Percentiles rank a stretch among this genome's conserved stretches.
These are phyloP conservation scores for Tylopilus plumbeoviolaceoides DNA, from an alignment of 768 basidiomycete species.

Conservation along the genomic window DNA sequence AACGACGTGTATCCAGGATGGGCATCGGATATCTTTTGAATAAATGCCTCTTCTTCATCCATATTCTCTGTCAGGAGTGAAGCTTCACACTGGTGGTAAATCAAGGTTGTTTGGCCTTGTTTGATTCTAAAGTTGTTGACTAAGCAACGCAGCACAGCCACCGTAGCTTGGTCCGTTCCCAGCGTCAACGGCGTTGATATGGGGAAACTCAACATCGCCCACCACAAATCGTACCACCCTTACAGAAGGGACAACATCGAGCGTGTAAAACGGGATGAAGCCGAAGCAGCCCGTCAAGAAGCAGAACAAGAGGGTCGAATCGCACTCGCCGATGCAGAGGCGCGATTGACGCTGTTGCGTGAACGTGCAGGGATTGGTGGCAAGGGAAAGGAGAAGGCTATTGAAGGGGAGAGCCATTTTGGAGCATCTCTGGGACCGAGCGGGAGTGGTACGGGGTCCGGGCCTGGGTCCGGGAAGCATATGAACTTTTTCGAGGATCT, in stretches of 20 bases:
- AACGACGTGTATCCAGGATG: slow-evolving; percentile 27
- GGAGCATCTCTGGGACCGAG: not conserved
- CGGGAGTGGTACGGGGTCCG: not conserved
- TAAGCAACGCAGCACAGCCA: slow-evolving; percentile 7
- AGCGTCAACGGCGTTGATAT: not conserved
- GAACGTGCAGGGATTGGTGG: slow-evolving; percentile 49
- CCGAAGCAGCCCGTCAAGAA: slow-evolving; percentile 64
- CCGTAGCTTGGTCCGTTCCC: not conserved
- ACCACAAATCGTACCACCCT: slow-evolving; percentile 89
- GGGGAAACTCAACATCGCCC: slow-evolving; percentile 68
- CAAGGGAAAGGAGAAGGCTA: slow-evolving; percentile 36
- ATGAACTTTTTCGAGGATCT: slow-evolving; percentile 83
- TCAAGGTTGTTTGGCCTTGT: slow-evolving; percentile 12
- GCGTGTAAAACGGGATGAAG: slow-evolving; percentile 73
- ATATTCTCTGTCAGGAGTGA: slow-evolving; percentile 8
- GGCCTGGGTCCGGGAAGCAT: slow-evolving; percentile 48
- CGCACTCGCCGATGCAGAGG: slow-evolving; percentile 78
- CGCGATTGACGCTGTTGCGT: slow-evolving; percentile 62
- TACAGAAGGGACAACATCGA: slow-evolving; percentile 84
- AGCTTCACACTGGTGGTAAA: no score
- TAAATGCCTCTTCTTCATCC: slow-evolving; percentile 15
- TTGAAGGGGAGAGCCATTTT: slow-evolving; percentile 21
- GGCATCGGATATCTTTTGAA: slow-evolving; percentile 2
- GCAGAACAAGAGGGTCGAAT: slow-evolving; percentile 68
- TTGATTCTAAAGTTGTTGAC: slow-evolving; percentile 15